phyloP scores from a whole-genome alignment of 2,329 filamentous ascomycete species.

The Beauveria medogensis region DNA sequence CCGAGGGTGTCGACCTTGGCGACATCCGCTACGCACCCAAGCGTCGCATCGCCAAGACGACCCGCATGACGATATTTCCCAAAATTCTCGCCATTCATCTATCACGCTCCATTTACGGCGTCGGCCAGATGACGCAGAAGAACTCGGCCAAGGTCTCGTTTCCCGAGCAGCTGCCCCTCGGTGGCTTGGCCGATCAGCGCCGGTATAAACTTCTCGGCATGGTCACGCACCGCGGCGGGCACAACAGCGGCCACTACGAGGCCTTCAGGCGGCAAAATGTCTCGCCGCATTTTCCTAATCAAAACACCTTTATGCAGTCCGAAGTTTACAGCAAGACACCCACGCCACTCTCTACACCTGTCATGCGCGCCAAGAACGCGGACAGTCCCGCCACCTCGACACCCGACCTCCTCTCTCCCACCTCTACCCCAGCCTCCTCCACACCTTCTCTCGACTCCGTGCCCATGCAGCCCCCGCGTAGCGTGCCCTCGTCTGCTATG shows the following conservation, averaged over 20 bases:
- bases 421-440: conserved; percentile 26
- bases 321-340: conserved; percentile 62
- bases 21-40: conserved; percentile 68
- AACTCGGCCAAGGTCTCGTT: conserved; percentile 93
- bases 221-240: conserved; percentile 90
- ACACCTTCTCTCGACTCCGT: conserved; percentile 30
- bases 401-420: conserved; percentile 36
- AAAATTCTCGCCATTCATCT: conserved; percentile 88
- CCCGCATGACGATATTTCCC: conserved; percentile 78
- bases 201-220: conserved; percentile 79
- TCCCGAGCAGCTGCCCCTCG: conserved; percentile 76
- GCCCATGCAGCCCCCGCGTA: conserved; percentile 20
- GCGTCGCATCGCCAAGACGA: conserved; percentile 78
- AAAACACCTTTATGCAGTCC: conserved; percentile 67
- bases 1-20: conserved; percentile 66
- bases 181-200: conserved; percentile 67
- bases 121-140: conserved; percentile 69
- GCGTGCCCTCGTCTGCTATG: conserved; percentile 21
- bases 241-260: conserved; percentile 95
- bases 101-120: conserved; percentile 85
- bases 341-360: conserved; percentile 43
- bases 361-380: conserved; percentile 28
- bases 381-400: conserved; percentile 39
- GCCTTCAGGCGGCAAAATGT: conserved; percentile 83
- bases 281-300: conserved; percentile 72